Evolutionary conservation across 306 rosid species (phyloP), one percentile per base, ranked within the genome.

Genomic region (Glycine tomentella): DNA sequence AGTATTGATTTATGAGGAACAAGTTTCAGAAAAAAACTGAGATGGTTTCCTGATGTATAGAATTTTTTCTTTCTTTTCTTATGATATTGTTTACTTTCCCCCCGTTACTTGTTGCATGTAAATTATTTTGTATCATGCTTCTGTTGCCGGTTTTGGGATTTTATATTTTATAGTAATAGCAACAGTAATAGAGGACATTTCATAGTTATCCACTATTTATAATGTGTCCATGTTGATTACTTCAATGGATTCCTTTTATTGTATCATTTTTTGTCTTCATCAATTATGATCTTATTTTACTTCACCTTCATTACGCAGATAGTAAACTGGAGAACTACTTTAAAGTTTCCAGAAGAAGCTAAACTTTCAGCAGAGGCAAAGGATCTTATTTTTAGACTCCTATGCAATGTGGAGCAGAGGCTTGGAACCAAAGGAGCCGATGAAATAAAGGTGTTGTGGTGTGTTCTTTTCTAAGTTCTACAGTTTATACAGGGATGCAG

Each of bases 371-470:
- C 78, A 3, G 93, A 91, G 87, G 98, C 98, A 15, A 91, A 89
- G 78, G 97, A 93, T 88, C 94, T 93, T 59, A 91, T 93, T 81
- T 84, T 89, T 84, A 90, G 89, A 78, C 94, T 93, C 51, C 86
- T 93, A 16, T 93, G 98, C 85, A 93, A 91, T 82, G 98, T 93
- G 72, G 98, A 93, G 70, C 91, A 84, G 78, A 89, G 98, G 74
- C 90, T 93, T 61, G 98, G 98, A 82, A 90, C 94, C 53, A 90
- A 87, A 87, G 98, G 98, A 85, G 97, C 97, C 16, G 67, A 85
- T 59, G 98, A 93, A 86, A 90, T 93, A 66, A 93, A 93, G 88
- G 98, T 93, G 44, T 85, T 83, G 89, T 86, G 84, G 88, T 86
- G 90, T 91, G 87, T 89, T 88, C 78, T 84, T 76, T 89, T 85